A percentile compares a stretch with the other conserved stretches of the same genome.
Evolutionary conservation across 164 flowering plant genomes (phyloP).

Genomic region (Chimonanthus salicifolius): DNA sequence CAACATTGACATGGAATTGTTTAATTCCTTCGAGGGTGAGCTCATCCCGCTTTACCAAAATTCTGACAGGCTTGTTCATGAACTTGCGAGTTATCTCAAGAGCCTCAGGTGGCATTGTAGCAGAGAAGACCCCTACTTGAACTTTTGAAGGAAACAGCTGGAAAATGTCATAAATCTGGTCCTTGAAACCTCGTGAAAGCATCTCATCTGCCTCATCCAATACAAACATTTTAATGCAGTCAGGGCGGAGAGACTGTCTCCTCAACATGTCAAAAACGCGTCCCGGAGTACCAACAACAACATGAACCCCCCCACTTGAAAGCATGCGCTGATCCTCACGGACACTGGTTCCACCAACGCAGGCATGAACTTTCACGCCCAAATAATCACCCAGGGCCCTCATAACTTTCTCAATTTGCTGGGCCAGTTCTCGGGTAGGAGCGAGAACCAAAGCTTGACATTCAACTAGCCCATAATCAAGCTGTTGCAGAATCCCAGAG

Average conservation of each 20-base stretch:
- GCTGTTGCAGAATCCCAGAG: constrained; percentile 78
- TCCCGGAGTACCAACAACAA: constrained; percentile 82
- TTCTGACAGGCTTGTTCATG: constrained; percentile 84
- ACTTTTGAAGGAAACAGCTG: constrained; percentile 72
- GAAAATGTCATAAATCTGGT: constrained; percentile 83
- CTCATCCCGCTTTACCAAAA: constrained; percentile 76
- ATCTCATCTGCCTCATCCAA: constrained; percentile 90
- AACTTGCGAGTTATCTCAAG: constrained; percentile 81
- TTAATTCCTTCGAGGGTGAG: constrained; percentile 88
- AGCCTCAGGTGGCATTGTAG: constrained; percentile 90
- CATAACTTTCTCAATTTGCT: constrained; percentile 89
- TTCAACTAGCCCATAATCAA: constrained; percentile 55
- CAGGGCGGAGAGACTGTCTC: constrained; percentile 69
- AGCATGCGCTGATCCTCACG: constrained; percentile 84
- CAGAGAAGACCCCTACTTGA: constrained; percentile 82
- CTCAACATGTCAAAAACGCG: constrained; percentile 83
- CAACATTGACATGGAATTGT: constrained; percentile 74
- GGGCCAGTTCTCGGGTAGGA: constrained; percentile 81
- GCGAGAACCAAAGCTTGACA: constrained; percentile 84
- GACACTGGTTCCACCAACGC: constrained; percentile 89
- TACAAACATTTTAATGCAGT: constrained; percentile 73
- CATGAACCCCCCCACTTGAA: constrained; percentile 73
- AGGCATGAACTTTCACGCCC: constrained; percentile 84
- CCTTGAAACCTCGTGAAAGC: constrained; percentile 86
- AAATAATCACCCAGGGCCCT: constrained; percentile 83